Evolutionary conservation across 768 basidiomycete species (phyloP).

Genomic region (Kondoa subrosea): DNA sequence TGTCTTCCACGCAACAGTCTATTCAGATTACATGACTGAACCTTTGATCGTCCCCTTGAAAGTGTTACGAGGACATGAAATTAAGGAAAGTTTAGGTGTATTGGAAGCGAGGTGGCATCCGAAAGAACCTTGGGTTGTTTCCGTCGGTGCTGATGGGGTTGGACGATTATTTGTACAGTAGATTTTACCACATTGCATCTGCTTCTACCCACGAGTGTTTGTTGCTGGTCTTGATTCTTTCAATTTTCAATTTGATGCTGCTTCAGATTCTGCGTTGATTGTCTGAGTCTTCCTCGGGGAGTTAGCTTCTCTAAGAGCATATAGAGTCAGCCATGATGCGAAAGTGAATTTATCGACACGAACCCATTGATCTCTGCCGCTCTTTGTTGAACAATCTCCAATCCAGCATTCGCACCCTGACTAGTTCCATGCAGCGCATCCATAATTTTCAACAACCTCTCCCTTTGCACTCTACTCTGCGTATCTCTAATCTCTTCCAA

Average conservation of each 20-base stretch:
- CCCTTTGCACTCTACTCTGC: background rate
- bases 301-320: background rate
- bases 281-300: background rate
- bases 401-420: background rate
- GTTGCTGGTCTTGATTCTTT: background rate
- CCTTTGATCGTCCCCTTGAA: slow-evolving; percentile 94
- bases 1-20: slow-evolving; percentile 88
- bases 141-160: slow-evolving; percentile 79
- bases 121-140: slow-evolving; percentile 80
- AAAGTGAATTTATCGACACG: background rate
- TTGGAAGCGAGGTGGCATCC: slow-evolving; percentile 77
- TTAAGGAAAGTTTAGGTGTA: slow-evolving; percentile 75
- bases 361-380: background rate
- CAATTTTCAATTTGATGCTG: background rate
- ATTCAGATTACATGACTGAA: slow-evolving; percentile 88
- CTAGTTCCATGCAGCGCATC: slow-evolving; percentile 6
- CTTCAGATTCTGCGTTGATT: background rate
- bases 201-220: slow-evolving; percentile 30
- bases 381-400: background rate
- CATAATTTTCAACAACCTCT: background rate
- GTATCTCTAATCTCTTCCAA: background rate
- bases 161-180: slow-evolving; percentile 73
- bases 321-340: background rate
- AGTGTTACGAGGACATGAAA: slow-evolving; percentile 76
- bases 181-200: no score